Evolutionary conservation across 2,329 filamentous ascomycete genomes (phyloP).

Genomic region (Akanthomyces uredinophilus): DNA sequence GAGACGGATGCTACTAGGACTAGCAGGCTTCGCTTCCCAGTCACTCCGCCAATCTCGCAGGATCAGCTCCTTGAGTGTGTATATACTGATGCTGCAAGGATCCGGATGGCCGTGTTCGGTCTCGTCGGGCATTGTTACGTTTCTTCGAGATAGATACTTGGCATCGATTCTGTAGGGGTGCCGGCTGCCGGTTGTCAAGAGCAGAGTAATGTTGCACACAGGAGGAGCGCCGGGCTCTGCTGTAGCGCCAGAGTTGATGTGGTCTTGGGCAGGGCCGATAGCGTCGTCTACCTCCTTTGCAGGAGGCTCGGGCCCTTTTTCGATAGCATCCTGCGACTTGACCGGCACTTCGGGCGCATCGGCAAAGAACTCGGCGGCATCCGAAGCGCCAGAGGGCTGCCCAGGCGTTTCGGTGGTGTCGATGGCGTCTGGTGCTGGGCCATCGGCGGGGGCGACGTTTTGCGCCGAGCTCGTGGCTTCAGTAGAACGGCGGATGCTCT

Average conservation of each 20-base stretch:
- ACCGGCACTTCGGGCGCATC: conserved; percentile 19
- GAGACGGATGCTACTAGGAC: conserved; percentile 81
- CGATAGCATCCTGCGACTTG: conserved; percentile 26
- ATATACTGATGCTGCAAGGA: conserved; percentile 85
- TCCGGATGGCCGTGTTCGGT: conserved; percentile 58
- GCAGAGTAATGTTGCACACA: conserved; percentile 70
- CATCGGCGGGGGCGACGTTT: conserved; percentile 7
- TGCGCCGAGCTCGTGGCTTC: conserved; percentile 10
- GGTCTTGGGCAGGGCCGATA: conserved; percentile 40
- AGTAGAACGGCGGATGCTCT: conserved; percentile 11
- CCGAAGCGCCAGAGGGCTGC: background rate
- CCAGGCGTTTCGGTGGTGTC: background rate
- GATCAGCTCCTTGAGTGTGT: conserved; percentile 91
- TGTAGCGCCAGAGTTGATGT: conserved; percentile 33
- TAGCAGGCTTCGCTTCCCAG: conserved; percentile 82
- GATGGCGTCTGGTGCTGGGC: background rate
- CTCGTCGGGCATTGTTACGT: conserved; percentile 67
- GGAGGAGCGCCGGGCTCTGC: conserved; percentile 30
- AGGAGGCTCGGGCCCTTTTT: conserved; percentile 22
- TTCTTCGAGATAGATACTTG: conserved; percentile 75
- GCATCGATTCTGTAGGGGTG: conserved; percentile 89
- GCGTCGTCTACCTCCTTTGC: conserved; percentile 32
- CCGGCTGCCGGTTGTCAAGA: conserved; percentile 74
- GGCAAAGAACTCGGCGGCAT: conserved; percentile 17
- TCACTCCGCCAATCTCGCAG: conserved; percentile 88